Conservation (phyloP, 345 rosid genomes). For the Arabis alpina region DNA sequence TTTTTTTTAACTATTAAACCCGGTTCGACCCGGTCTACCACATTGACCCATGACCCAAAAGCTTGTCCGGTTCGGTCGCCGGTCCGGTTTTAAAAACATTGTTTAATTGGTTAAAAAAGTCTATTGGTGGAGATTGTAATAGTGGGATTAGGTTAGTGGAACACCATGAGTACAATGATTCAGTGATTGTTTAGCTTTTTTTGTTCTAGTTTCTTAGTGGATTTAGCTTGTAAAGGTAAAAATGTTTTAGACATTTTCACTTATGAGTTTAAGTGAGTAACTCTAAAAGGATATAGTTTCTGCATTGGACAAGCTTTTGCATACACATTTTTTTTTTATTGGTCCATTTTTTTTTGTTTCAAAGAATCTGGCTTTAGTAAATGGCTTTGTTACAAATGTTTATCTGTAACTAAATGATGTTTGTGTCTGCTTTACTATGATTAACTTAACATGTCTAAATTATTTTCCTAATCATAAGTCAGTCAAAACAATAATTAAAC, state of each 20-base stretch:
- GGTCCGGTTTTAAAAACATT: no score
- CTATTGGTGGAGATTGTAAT: conserved; percentile 12
- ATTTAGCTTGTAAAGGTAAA: conserved; percentile 4
- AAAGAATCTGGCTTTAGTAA: neutral
- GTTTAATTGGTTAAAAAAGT: no score
- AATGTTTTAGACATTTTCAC: neutral
- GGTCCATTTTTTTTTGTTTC: neutral
- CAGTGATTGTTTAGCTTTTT: neutral
- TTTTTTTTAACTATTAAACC: no score
- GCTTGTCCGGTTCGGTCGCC: no score
- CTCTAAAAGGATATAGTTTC: no score
- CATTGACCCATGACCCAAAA: no score
- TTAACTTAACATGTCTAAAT: no score
- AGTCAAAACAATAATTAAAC: no score
- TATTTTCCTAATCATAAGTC: no score
- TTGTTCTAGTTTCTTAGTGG: neutral
- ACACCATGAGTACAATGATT: conserved; percentile 6
- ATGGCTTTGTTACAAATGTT: neutral
- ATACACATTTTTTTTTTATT: neutral
- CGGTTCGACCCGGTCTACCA: no score
- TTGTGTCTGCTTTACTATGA: no score
- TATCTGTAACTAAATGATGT: neutral
- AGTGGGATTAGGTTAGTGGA: conserved; percentile 17
- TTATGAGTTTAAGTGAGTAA: neutral
- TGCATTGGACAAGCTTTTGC: neutral